Evolutionary conservation across 1,284 basidiomycete species (phyloP), one percentile per base, ranked within the genome.

Genomic region (Erythrobasidium hasegawianum): DNA sequence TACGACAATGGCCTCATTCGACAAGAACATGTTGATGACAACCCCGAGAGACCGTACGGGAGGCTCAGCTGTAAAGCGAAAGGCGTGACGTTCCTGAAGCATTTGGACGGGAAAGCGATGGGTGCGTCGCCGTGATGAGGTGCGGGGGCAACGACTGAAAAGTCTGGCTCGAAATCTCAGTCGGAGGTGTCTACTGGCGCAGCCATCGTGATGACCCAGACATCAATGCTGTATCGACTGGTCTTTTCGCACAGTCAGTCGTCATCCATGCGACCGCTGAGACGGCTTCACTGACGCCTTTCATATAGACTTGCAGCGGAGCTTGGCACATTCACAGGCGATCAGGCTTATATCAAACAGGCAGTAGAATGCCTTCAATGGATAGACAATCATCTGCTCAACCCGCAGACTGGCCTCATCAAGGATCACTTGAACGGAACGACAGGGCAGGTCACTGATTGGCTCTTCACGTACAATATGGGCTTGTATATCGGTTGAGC

Each of bases 171-270:
- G 43, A 5, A 47, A 4, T 24, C 16, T 5, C 4, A 47, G 43
- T 47, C 7, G 43, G 43, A n/a, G 43, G 43, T 47, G 43, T 47
- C n/a, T 47, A 47, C 43, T 47, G 43, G 43, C 16, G 22, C 16
- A 47, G 43, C 14, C n/a, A 47, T 4, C 16, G 43, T n/a, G n/a
- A 47, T 24, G 43, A 47, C 16, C 43, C 43, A 24, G 22, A 47
- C 16, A 47, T 47, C 43, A 47, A 47, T 47, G 43, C 43, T 18
- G 43, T 47, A 8, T 47, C 43, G 7, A 47, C 43, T 18, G 43
- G 43, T 47, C 43, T 47, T 14, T 47, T 47, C 22, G 43, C 43
- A 18, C 43, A 47, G 43, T 47, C n/a, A 47, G 43, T 47, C 16
- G 43, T 24, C 43, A 4, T 47, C 43, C 14, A 5, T 16, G 4